Conservation (phyloP, 1,139 yeast genomes). For the Candida sp. region DNA sequence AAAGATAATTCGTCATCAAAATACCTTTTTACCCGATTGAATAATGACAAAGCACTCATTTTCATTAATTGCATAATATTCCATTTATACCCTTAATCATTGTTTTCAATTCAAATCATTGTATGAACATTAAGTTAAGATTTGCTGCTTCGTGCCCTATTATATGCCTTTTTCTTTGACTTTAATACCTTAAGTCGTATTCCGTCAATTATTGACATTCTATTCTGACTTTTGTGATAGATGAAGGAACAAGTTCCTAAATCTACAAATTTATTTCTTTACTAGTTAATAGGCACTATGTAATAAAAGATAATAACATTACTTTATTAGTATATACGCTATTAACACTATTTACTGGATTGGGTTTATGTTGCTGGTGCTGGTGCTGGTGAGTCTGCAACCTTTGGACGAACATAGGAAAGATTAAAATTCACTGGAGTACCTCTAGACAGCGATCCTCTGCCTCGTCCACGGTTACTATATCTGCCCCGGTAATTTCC, state of each 20-base stretch:
- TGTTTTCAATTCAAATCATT: not conserved
- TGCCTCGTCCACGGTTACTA: conserved; percentile 17
- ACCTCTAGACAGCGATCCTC: conserved; percentile 8
- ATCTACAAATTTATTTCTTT: not conserved
- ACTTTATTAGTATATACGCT: not conserved
- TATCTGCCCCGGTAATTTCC: conserved; percentile 17
- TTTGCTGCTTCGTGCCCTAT: not conserved
- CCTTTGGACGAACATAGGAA: conserved; percentile 22
- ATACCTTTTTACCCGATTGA: not conserved
- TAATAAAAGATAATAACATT: not conserved
- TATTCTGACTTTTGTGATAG: not conserved
- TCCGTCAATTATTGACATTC: not conserved
- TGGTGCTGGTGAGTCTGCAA: not conserved
- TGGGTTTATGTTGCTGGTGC: not conserved
- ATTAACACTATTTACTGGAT: not conserved
- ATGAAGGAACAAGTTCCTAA: not conserved
- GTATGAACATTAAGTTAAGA: not conserved
- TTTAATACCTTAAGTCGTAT: not conserved
- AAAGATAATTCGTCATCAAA: not conserved
- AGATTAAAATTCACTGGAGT: conserved; percentile 17
- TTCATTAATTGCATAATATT: not conserved
- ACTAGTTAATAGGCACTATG: not conserved
- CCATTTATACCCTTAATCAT: not conserved
- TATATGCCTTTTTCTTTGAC: not conserved
- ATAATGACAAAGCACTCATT: not conserved